A percentile compares a stretch with the other conserved stretches of the same genome.
These are phyloP conservation scores for Ceriops tagal DNA, from an alignment of 345 rosid species.

Conservation along the genomic window DNA sequence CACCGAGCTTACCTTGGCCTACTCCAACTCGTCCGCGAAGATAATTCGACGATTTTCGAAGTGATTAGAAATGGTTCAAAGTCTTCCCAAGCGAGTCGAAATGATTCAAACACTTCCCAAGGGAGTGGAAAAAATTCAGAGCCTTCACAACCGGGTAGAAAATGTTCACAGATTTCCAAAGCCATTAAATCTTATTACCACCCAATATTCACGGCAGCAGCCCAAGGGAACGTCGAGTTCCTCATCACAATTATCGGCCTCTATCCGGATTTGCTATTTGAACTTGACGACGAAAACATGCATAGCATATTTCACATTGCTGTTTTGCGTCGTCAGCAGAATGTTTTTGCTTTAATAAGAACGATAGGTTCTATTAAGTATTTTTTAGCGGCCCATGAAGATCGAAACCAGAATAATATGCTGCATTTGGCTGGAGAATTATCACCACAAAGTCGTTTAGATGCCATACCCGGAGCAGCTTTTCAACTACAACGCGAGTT, in stretches of 20 bases:
- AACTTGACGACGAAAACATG: constrained; percentile 10
- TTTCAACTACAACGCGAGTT: constrained; percentile 20
- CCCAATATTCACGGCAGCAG: constrained; percentile 36
- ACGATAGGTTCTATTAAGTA: constrained; percentile 19
- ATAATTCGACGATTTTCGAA: constrained; percentile 28
- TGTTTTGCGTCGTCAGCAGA: constrained; percentile 18
- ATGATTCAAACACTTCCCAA: no score
- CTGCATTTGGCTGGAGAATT: constrained; percentile 23
- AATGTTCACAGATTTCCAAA: constrained; percentile 17
- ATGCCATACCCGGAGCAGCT: constrained; percentile 19
- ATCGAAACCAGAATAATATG: not conserved
- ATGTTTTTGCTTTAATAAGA: constrained; percentile 18
- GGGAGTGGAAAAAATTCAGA: no score
- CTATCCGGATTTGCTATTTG: constrained; percentile 17
- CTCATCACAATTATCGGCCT: constrained; percentile 3
- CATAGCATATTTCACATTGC: constrained; percentile 29
- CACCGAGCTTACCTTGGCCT: constrained; percentile 33
- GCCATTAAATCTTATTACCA: constrained; percentile 24
- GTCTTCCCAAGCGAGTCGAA: constrained; percentile 13
- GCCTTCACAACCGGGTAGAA: no score
- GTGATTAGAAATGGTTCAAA: constrained; percentile 20
- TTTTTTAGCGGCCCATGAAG: constrained; percentile 4
- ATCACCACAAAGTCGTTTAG: constrained; percentile 7
- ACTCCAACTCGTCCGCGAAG: constrained; percentile 32
- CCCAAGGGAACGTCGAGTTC: constrained; percentile 5